phyloP scores from a whole-genome alignment of 2,329 filamentous ascomycete genomes.

The Cytospora piceae region DNA sequence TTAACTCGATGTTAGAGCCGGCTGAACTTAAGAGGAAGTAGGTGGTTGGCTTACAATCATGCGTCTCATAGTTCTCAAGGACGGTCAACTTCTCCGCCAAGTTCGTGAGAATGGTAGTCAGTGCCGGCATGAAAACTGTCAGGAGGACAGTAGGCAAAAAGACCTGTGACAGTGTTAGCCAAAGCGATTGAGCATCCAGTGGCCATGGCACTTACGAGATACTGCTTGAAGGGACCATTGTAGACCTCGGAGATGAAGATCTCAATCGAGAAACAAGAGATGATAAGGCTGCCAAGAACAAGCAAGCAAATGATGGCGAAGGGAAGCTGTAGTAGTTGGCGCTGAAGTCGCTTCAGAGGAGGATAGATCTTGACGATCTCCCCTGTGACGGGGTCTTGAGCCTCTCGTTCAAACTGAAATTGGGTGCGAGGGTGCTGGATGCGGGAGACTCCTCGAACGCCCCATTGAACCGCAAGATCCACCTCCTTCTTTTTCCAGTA shows the following conservation, averaged over 20 bases:
- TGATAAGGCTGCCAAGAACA: conserved; percentile 80
- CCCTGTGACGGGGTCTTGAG: conserved; percentile 79
- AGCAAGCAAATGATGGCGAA: conserved; percentile 77
- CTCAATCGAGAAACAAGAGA: conserved; percentile 87
- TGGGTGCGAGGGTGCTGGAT: conserved; percentile 79
- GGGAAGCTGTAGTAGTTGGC: conserved; percentile 80
- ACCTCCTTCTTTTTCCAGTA: conserved; percentile 95
- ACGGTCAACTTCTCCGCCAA: conserved; percentile 79
- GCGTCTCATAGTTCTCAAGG: conserved; percentile 90
- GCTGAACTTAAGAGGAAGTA: neutral
- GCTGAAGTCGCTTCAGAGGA: conserved; percentile 71
- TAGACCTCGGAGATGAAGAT: conserved; percentile 97
- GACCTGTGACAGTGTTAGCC: conserved; percentile 53
- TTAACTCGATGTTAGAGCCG: conserved; percentile 39
- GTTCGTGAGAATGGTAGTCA: conserved; percentile 74
- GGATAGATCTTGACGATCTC: conserved; percentile 78
- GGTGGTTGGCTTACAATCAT: conserved; percentile 56
- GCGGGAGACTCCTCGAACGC: conserved; percentile 79
- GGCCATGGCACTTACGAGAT: conserved; percentile 63
- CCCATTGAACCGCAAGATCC: conserved; percentile 86
- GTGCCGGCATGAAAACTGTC: conserved; percentile 77
- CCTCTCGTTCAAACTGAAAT: conserved; percentile 78
- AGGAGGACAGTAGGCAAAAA: conserved; percentile 89
- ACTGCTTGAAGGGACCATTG: conserved; percentile 81
- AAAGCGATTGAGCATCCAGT: neutral